Base-by-base conservation (phyloP, 441 rosid species). In the Adansonia madagascariensis region DNA sequence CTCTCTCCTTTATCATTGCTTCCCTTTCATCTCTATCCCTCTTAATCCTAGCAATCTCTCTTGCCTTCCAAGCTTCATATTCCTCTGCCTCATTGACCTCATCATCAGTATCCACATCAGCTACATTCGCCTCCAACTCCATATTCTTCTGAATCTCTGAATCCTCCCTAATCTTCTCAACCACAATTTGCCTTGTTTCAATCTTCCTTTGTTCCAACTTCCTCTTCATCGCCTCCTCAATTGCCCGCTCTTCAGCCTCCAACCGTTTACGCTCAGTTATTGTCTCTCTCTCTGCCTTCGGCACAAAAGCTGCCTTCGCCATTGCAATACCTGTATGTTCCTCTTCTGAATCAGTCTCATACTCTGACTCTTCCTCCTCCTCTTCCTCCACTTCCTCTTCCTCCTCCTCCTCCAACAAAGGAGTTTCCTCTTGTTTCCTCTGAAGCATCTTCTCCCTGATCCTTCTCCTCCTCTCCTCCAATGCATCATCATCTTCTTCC, bases 11-110 rank as follows among this genome's bases (percentile, higher is more conserved):
- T 78, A 88, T 35, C 87, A 91, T 88, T 60, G 91, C 91, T 59
- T 94, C 98, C 61, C 83, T 85, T 17, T 81, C 89, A 66, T 94
- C 97, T 67, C 95, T 80, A 71, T 90, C 98, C 79, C 88, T 88
- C 90, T 94, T 91, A 73, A 90, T 91, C 87, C 95, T 90, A n/a
- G 86, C 87, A 8, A 90, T 89, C 88, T 91, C 98, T 84, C 97
- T 85, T 39, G 78, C 90, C 86, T 92, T 91, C 98, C 98, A 92
- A 8, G 93, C 89, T 79, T 94, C 97, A 24, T 90, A 90, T 80
- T 92, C 98, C 80, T 90, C 92, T 0, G 94, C 96, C 82, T 94
- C 96, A 27, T 91, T 92, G 55, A 91, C 50, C 50, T 94, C 97
- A 75, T 91, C 97, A 79, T 91, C 95, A 6, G 97, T 92, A 71